These are phyloP conservation scores for Zasmidium citrigriseum DNA, from an alignment of 2,329 filamentous ascomycete species.

Conservation along the genomic window DNA sequence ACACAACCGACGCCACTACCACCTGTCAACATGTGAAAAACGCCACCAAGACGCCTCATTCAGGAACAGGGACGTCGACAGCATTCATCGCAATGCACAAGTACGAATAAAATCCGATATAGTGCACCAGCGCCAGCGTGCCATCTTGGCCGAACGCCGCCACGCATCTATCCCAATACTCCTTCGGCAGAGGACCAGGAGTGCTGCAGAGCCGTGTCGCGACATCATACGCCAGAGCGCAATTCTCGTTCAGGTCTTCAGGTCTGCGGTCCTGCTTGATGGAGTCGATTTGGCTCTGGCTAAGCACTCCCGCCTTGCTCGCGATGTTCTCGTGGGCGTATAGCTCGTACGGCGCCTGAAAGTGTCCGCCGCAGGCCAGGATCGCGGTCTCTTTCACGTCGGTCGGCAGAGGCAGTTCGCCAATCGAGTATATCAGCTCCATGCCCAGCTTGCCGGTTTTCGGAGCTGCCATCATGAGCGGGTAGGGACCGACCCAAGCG, in stretches of 20 bases:
- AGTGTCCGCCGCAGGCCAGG: constrained; percentile 24
- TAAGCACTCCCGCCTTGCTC: constrained; percentile 14
- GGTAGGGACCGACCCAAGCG: constrained; percentile 14
- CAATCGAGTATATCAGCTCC: constrained; percentile 18
- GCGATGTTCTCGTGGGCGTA: constrained; percentile 27
- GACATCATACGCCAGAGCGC: constrained; percentile 26
- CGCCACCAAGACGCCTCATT: not conserved
- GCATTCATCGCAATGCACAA: constrained; percentile 27
- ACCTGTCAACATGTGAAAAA: not conserved
- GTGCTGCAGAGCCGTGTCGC: constrained; percentile 19
- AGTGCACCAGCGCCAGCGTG: constrained; percentile 26
- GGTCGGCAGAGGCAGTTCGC: constrained; percentile 16
- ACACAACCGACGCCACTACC: not conserved
- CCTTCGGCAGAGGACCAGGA: constrained; percentile 21
- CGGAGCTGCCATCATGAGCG: constrained; percentile 8
- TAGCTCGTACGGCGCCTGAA: constrained; percentile 26
- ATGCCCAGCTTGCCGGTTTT: constrained; percentile 16
- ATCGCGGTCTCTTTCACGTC: constrained; percentile 28
- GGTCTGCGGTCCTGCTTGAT: constrained; percentile 23
- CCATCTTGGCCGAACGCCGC: constrained; percentile 26
- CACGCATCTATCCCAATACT: constrained; percentile 21
- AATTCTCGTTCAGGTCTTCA: constrained; percentile 19
- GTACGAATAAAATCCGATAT: constrained; percentile 27
- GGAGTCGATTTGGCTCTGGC: constrained; percentile 14
- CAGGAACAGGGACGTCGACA: constrained; percentile 20